These are phyloP conservation scores for Liquidambar formosana DNA, from an alignment of 164 flowering plant genomes.

Conservation along the genomic window DNA sequence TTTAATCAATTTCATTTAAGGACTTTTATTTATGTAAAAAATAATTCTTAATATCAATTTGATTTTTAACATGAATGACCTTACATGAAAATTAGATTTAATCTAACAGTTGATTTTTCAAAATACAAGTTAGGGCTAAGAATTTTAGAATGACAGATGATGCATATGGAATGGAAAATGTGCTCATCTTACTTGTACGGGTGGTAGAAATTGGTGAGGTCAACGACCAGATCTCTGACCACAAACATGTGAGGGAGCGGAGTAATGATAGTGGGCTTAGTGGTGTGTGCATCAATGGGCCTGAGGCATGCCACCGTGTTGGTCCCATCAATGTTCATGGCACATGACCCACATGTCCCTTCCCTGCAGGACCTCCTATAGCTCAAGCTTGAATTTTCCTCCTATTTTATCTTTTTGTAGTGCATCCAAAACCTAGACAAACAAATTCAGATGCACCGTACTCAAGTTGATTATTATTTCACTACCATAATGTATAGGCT, in stretches of 20 bases:
- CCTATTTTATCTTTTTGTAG: conserved; percentile 72
- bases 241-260: conserved; percentile 88
- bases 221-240: conserved; percentile 75
- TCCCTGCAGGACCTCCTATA: conserved; percentile 83
- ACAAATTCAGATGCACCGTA: too few relatives aligned
- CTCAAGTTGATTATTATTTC: too few relatives aligned
- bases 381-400: conserved; percentile 55
- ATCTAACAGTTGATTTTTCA: too few relatives aligned
- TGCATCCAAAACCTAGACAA: conserved; percentile 69
- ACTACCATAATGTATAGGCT: too few relatives aligned
- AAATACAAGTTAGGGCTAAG: too few relatives aligned
- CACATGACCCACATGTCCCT: conserved; percentile 85
- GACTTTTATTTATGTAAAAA: too few relatives aligned
- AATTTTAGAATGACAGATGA: too few relatives aligned
- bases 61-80: too few relatives aligned
- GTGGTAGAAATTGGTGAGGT: conserved; percentile 74
- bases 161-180: too few relatives aligned
- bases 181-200: conserved; percentile 57
- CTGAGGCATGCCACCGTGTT: conserved; percentile 78
- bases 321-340: conserved; percentile 88
- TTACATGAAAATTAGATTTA: too few relatives aligned
- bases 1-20: too few relatives aligned
- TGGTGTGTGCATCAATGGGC: conserved; percentile 54
- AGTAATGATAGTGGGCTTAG: conserved; percentile 51
- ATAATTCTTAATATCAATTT: too few relatives aligned